Percentiles rank a stretch among this genome's conserved stretches.
phyloP scores from a whole-genome alignment of 2,329 filamentous ascomycete species.

The Ascomycota sp. region DNA sequence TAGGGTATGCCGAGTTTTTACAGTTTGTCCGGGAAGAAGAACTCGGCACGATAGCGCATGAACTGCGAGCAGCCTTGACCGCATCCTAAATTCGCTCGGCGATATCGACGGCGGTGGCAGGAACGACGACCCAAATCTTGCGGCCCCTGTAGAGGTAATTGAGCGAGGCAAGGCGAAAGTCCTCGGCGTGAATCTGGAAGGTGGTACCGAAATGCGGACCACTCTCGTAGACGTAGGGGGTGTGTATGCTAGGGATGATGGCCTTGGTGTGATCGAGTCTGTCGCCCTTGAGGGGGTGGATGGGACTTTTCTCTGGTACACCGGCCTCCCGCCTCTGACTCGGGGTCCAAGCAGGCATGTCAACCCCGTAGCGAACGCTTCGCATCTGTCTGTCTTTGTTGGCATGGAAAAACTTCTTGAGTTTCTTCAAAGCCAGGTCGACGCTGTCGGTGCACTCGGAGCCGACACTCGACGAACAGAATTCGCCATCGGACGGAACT shows the following conservation, averaged over 20 bases:
- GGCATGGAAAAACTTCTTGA: conserved; percentile 15
- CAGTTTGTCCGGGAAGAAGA: conserved; percentile 19
- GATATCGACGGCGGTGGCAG: conserved; percentile 14
- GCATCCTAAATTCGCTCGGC: conserved; percentile 15
- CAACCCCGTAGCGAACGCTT: conserved; percentile 16
- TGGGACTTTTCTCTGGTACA: conserved; percentile 15
- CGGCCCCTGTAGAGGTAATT: conserved; percentile 19
- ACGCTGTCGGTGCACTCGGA: conserved; percentile 8
- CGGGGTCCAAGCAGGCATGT: conserved; percentile 17
- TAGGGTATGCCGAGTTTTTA: conserved; percentile 17
- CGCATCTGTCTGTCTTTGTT: conserved; percentile 16
- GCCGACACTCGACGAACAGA: conserved; percentile 8
- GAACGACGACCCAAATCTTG: conserved; percentile 19
- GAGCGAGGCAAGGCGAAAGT: conserved; percentile 17
- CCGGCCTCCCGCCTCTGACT: conserved; percentile 14
- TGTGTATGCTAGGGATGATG: conserved; percentile 19
- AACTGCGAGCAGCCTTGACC: conserved; percentile 16
- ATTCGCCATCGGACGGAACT: conserved; percentile 12
- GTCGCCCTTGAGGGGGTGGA: conserved; percentile 17
- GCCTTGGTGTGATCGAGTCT: conserved; percentile 16
- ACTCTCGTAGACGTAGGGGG: conserved; percentile 20
- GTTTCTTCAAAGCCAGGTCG: conserved; percentile 10
- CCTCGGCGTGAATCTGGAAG: conserved; percentile 20
- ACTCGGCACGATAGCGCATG: conserved; percentile 20
- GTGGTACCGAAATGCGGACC: conserved; percentile 17